phyloP scores from a whole-genome alignment of 331 rosid genomes.

The Quercus lobata region DNA sequence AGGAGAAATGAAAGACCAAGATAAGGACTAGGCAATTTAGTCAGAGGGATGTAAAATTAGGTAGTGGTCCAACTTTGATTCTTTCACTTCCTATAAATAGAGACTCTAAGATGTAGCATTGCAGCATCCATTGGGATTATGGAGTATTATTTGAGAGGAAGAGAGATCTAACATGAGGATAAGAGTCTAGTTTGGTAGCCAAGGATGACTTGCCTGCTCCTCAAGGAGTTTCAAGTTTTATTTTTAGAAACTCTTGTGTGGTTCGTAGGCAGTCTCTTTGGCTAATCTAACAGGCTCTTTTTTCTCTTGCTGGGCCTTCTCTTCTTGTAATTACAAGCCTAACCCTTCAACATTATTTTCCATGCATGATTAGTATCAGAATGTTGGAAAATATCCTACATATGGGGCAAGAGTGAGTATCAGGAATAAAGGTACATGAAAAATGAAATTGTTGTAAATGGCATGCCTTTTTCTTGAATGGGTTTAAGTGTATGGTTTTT shows the following conservation, averaged over 20 bases:
- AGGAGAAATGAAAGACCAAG: not conserved
- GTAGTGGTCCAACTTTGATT: not conserved
- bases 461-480: not conserved
- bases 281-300: slow-evolving; percentile 16
- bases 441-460: not conserved
- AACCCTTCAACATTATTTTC: not conserved
- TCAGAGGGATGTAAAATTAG: too few species aligned
- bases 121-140: not conserved
- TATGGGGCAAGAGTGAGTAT: not conserved
- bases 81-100: not conserved
- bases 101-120: not conserved
- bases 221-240: not conserved
- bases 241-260: not conserved
- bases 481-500: not conserved
- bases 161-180: slow-evolving; percentile 16
- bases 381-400: not conserved
- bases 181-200: slow-evolving; percentile 21
- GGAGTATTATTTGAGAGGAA: not conserved
- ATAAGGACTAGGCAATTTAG: not conserved
- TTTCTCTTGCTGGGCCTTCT: slow-evolving; percentile 16
- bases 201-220: slow-evolving; percentile 22
- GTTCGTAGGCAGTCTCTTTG: slow-evolving; percentile 16
- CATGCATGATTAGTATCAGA: not conserved
- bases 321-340: not conserved
- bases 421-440: not conserved